A percentile compares a stretch with the other conserved stretches of the same genome.
Evolutionary conservation across 768 basidiomycete species (phyloP).

Genomic region (Pleurotus giganteus): DNA sequence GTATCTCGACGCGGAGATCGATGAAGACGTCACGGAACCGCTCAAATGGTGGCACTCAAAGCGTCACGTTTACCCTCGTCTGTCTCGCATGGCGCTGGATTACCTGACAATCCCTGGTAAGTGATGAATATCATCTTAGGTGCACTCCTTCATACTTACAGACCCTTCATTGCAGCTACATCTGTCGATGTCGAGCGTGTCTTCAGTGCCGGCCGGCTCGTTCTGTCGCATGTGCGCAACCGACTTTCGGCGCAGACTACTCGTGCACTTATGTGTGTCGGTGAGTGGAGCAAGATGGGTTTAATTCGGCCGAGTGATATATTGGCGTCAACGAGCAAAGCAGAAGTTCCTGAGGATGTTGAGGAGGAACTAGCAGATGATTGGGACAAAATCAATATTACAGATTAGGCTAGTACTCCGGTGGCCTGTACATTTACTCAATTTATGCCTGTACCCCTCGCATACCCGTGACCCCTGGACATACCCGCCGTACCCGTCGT

Average conservation of each 20-base stretch:
- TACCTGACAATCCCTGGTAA: slow-evolving; percentile 25
- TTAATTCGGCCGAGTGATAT: slow-evolving; percentile 9
- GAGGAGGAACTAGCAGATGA: background rate
- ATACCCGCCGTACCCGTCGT: too few species aligned
- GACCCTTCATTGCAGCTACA: slow-evolving; percentile 15
- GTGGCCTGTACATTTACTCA: too few species aligned
- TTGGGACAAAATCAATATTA: background rate
- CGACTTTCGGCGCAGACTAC: slow-evolving; percentile 18
- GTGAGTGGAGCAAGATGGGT: slow-evolving; percentile 16
- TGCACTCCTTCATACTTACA: background rate
- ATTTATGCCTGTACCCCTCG: too few species aligned
- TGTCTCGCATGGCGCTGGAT: slow-evolving; percentile 26
- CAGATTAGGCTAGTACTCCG: too few species aligned
- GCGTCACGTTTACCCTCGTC: slow-evolving; percentile 14
- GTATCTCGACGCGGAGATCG: slow-evolving; percentile 18
- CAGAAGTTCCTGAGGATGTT: background rate
- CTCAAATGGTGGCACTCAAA: slow-evolving; percentile 22
- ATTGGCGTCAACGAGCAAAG: background rate
- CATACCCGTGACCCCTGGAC: too few species aligned
- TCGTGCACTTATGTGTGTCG: slow-evolving; percentile 21
- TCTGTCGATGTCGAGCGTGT: slow-evolving; percentile 22
- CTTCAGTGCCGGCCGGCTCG: slow-evolving; percentile 22
- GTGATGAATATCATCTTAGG: background rate
- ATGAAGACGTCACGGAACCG: slow-evolving; percentile 16
- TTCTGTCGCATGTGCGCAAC: slow-evolving; percentile 20